phyloP scores from a whole-genome alignment of 1,139 yeast genomes.

The Geotrichum restrictum region DNA sequence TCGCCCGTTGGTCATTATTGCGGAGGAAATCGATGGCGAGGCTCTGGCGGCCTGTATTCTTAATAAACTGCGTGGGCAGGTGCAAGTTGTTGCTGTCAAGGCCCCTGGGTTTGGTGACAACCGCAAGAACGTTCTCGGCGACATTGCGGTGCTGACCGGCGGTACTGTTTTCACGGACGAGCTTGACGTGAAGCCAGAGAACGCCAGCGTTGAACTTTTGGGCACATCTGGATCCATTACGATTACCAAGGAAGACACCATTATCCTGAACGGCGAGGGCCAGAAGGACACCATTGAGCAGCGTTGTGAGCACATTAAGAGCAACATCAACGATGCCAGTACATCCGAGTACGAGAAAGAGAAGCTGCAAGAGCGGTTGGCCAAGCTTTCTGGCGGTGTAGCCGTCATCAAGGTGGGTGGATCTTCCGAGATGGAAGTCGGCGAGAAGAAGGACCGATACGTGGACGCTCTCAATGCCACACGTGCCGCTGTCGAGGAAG shows the following conservation, averaged over 20 bases:
- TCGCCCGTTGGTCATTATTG: slow-evolving; percentile 91
- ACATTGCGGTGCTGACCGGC: slow-evolving; percentile 93
- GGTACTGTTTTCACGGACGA: slow-evolving; percentile 99
- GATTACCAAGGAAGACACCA: slow-evolving; percentile 96
- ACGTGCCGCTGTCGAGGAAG: slow-evolving; percentile 99
- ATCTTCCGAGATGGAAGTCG: slow-evolving; percentile 95
- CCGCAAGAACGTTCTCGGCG: slow-evolving; percentile 97
- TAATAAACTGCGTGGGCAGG: slow-evolving; percentile 98
- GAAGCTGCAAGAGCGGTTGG: slow-evolving; percentile 96
- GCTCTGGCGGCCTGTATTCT: slow-evolving; percentile 98
- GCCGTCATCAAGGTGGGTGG: slow-evolving; percentile 99
- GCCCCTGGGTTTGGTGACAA: slow-evolving; percentile 99
- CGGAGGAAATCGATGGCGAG: slow-evolving; percentile 98
- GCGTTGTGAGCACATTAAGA: slow-evolving; percentile 95
- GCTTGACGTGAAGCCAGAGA: slow-evolving; percentile 94
- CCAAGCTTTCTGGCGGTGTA: slow-evolving; percentile 98
- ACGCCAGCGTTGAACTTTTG: slow-evolving; percentile 83
- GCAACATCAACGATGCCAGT: slow-evolving; percentile 62
- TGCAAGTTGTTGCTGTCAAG: slow-evolving; percentile 96
- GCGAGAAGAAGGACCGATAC: slow-evolving; percentile 99
- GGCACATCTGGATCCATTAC: slow-evolving; percentile 94
- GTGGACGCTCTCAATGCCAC: slow-evolving; percentile 98
- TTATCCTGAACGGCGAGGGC: slow-evolving; percentile 92
- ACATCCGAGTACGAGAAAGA: slow-evolving; percentile 96
- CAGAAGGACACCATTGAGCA: slow-evolving; percentile 78